Evolutionary conservation across 176 grass and related monocot species (phyloP), one percentile per base, ranked within the genome.

Genomic region (Thinopyrum elongatum): DNA sequence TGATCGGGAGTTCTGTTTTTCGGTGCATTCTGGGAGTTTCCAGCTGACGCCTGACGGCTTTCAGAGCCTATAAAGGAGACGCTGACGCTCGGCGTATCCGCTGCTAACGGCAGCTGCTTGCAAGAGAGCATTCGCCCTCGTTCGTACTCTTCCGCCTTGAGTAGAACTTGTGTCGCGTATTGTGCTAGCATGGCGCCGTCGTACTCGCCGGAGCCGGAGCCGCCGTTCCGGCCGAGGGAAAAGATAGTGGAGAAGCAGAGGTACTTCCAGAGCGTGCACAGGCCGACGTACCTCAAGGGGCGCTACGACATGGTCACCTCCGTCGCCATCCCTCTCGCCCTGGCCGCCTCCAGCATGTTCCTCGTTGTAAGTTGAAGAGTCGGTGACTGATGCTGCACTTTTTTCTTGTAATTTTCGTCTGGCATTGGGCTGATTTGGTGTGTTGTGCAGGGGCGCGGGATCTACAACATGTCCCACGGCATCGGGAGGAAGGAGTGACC

Each of bases 381-480:
- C n/a, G n/a, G n/a, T n/a, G n/a, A n/a, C n/a, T n/a, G n/a, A n/a
- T n/a, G n/a, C n/a, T n/a, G n/a, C n/a, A n/a, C n/a, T n/a, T n/a
- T n/a, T 23, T 55, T 17, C n/a, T 21, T 19, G 14, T 15, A 22
- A 8, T 49, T 12, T n/a, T 12, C 4, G 47, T 25, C 10, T 26
- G 42, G 17, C 34, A 65, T 44, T 86, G 34, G 13, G 39, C 7
- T 76, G 23, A 65, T 77, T 35, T 16, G 26, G n/a, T 27, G n/a
- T 42, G 41, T 12, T 12, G 68, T 63, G 67, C 91, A 90, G 93
- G 93, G 85, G 10, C 95, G 91, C 1, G 90, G 95, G 46, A 79
- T 94, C 5, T 97, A 88, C 84, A 90, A 97, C 86, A 82, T 94
- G 89, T 91, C 84, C 10, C 89, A 93, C 66, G 92, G 92, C 31